Base-by-base conservation (phyloP, 495 filamentous ascomycete genomes). In the Penicillium ochrochloron region DNA sequence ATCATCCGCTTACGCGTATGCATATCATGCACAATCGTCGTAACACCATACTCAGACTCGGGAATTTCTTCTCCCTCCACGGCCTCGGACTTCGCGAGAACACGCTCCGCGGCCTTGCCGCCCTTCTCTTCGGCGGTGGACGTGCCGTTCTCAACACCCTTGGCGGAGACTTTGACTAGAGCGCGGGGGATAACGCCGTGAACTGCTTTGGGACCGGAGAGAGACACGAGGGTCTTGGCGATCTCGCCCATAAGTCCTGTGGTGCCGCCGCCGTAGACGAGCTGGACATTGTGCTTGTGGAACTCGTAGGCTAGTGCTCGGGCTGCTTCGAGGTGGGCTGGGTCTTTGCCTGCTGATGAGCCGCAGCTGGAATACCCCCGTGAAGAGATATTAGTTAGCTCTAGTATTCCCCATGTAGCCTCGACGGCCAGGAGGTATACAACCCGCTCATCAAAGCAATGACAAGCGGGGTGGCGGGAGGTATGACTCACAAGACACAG, bases 251-350 rank as follows among this genome's bases (percentile, higher is more conserved):
- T 99, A 25, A 99, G 82, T 9, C 95, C 95, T 8, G 90, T 87
- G 19, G 96, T 97, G 69, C 95, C 95, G 63, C 96, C 95, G 70
- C 95, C 95, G 76, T 97, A 99, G 59, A 98, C 91, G 34, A 99
- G 87, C 3, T 82, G 80, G 66, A 96, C 90, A 67, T 89, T 87
- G 69, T 92, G 81, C 61, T 84, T 78, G 75, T 91, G 86, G 79
- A 99, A 88, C 65, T 83, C 81, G 27, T 83, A 77, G 42, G 90
- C 95, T 9, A 99, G 88, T n/a, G 84, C 78, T 33, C 87, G 87
- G 2, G 96, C 96, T 5, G 93, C 89, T 72, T 86, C 88, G 53
- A 91, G 66, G 74, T 97, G 83, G 17, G 78, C 80, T 9, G 92
- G 86, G 56, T 86, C 86, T 42, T 80, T 87, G 48, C 95, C 95